A percentile compares a stretch with the other conserved stretches of the same genome.
phyloP scores from a whole-genome alignment of 2,329 filamentous ascomycete species.

The Colletotrichum echinochloae region DNA sequence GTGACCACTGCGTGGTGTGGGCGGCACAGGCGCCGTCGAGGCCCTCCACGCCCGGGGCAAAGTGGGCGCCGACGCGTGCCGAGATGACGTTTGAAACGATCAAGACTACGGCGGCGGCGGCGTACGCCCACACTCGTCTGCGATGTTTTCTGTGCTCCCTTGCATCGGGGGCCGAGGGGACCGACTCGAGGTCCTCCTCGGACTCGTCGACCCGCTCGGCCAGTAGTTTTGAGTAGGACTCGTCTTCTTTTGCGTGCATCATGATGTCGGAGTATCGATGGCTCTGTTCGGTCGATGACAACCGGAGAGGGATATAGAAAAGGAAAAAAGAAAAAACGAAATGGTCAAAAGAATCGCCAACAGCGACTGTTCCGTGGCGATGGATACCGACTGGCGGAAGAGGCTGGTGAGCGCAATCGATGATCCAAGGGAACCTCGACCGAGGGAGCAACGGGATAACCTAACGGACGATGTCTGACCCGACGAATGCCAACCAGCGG shows the following conservation, averaged over 20 bases:
- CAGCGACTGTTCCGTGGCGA: background rate
- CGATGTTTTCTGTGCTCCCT: constrained; percentile 18
- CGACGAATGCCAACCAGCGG: constrained; percentile 18
- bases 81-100: constrained; percentile 41
- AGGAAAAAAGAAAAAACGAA: constrained; percentile 1
- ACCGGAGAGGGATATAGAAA: background rate
- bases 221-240: constrained; percentile 26
- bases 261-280: constrained; percentile 9
- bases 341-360: background rate
- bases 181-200: constrained; percentile 41
- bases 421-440: constrained; percentile 8
- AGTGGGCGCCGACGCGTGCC: constrained; percentile 40
- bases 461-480: constrained; percentile 25
- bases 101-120: constrained; percentile 18
- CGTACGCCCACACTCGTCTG: constrained; percentile 14
- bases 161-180: background rate
- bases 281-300: too few relatives aligned
- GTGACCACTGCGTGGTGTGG: constrained; percentile 54
- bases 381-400: background rate
- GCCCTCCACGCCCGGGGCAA: constrained; percentile 35
- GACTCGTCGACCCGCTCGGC: constrained; percentile 41
- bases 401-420: background rate
- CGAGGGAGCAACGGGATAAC: constrained; percentile 27
- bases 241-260: constrained; percentile 37
- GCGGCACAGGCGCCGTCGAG: constrained; percentile 45